Evolutionary conservation across 768 basidiomycete genomes (phyloP), one percentile per base, ranked within the genome.

Genomic region (Stropharia rugosoannulata): DNA sequence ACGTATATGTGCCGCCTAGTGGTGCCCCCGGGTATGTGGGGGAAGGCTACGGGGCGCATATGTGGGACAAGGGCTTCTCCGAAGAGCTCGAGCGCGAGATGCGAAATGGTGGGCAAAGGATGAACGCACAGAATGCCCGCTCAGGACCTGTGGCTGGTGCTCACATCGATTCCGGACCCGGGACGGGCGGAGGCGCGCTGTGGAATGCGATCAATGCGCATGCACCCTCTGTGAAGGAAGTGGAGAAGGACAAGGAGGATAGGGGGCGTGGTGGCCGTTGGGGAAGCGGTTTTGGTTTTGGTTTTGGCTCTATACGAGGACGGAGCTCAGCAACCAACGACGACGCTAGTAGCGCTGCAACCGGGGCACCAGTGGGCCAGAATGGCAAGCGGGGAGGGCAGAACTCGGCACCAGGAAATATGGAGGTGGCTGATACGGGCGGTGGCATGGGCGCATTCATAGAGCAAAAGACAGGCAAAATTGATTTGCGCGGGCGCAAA

Each of bases 1-100:
- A 71, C 73, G 15, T 79, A 71, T 47, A 75, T 55, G 59, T 70
- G 0, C 73, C 80, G 2, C 76, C 79, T 1, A 72, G 65, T 49
- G 85, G 92, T n/a, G 93, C 92, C 0, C 92, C 92, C 0, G 93
- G 90, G 5, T 92, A 87, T 61, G 75, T 70, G 12, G 88, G 88
- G 0, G 88, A 89, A 45, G 69, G 72, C 13, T 75, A 80, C 57
- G 72, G 76, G 5, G 50, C 35, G n/a, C 40, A 29, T 2, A 22
- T 29, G 55, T 83, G 91, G 91, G 85, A 93, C 67, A 84, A 82
- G 51, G 84, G 85, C 0, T 86, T 75, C 62, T 84, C 81, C 0
- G 74, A 73, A 2, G 74, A 75, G 29, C 66, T 47, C 12, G 54
- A 55, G 22, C 19, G 45, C 25, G 54, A 55, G 38, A 55, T 55